A percentile compares a stretch with the other conserved stretches of the same genome.
These are phyloP conservation scores for Achaetomiella virescens DNA, from an alignment of 495 filamentous ascomycete genomes.

Conservation along the genomic window DNA sequence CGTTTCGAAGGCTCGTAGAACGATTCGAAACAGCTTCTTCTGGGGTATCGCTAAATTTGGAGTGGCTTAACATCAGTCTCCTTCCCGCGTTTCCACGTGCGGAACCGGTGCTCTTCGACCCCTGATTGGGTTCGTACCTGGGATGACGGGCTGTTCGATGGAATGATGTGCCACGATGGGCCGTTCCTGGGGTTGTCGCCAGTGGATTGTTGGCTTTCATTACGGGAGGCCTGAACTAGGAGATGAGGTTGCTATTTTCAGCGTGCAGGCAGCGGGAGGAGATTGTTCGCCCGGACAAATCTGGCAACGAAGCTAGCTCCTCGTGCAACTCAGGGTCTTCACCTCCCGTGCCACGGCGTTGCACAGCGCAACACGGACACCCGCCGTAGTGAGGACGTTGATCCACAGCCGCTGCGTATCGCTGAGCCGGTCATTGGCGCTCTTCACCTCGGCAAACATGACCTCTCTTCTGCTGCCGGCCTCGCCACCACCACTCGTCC, in stretches of 20 bases:
- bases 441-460: constrained; percentile 89
- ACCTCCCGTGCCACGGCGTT: constrained; percentile 74
- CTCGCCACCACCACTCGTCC: constrained; percentile 24
- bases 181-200: neutral
- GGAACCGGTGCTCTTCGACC: neutral
- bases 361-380: constrained; percentile 81
- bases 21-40: constrained; percentile 19
- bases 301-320: neutral
- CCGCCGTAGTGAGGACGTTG: constrained; percentile 78
- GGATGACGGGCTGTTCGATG: neutral
- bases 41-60: constrained; percentile 17
- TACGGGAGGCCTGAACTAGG: neutral
- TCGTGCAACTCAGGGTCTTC: constrained; percentile 28
- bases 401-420: constrained; percentile 98
- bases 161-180: neutral
- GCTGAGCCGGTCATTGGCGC: constrained; percentile 90
- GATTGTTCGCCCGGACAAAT: neutral
- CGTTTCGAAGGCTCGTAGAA: constrained; percentile 24
- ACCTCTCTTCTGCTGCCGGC: constrained; percentile 44
- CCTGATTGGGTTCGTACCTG: neutral
- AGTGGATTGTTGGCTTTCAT: neutral
- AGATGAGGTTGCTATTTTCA: constrained; percentile 17
- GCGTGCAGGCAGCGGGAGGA: neutral
- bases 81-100: constrained; percentile 17
- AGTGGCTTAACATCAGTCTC: constrained; percentile 6